Conservation (phyloP, 2,329 filamentous ascomycete genomes). For the Fusarium compactum region DNA sequence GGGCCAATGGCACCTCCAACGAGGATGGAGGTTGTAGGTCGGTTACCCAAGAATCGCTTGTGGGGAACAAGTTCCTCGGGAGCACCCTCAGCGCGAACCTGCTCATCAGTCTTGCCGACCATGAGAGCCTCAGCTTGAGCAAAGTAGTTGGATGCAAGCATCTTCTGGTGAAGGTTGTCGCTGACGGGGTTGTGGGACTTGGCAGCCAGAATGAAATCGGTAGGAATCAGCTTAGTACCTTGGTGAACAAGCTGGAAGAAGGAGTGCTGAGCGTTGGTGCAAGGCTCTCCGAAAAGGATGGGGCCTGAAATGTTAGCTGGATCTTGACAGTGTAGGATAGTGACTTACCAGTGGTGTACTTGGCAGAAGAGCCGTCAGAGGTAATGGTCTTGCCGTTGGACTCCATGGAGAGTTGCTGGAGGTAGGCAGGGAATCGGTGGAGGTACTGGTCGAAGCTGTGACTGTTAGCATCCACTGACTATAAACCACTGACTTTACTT, state of each 20-base stretch:
- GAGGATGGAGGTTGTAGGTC: conserved; percentile 94
- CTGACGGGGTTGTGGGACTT: conserved; percentile 97
- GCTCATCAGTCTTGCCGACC: conserved; percentile 87
- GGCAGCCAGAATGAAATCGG: conserved; percentile 96
- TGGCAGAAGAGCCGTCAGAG: conserved; percentile 86
- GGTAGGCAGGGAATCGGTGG: conserved; percentile 98
- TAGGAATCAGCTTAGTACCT: conserved; percentile 97
- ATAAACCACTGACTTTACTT: conserved; percentile 55
- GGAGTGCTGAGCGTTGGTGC: conserved; percentile 99
- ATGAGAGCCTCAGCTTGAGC: conserved; percentile 89
- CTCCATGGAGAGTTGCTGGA: conserved; percentile 99
- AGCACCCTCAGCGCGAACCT: conserved; percentile 81
- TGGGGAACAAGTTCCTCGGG: conserved; percentile 86
- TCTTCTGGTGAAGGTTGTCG: conserved; percentile 94
- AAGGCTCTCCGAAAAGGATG: conserved; percentile 97
- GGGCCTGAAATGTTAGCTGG: conserved; percentile 63
- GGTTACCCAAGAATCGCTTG: conserved; percentile 99
- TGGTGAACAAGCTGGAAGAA: conserved; percentile 99
- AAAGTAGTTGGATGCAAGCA: conserved; percentile 93
- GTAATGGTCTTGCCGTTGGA: conserved; percentile 99
- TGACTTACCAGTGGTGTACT: conserved; percentile 90
- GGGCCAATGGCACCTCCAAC: conserved; percentile 93
- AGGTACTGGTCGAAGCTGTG: conserved; percentile 96
- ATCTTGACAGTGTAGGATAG: too few species aligned
- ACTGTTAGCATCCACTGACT: conserved; percentile 19